Base-by-base conservation (phyloP, 495 filamentous ascomycete genomes). In the Annulohypoxylon moriforme region DNA sequence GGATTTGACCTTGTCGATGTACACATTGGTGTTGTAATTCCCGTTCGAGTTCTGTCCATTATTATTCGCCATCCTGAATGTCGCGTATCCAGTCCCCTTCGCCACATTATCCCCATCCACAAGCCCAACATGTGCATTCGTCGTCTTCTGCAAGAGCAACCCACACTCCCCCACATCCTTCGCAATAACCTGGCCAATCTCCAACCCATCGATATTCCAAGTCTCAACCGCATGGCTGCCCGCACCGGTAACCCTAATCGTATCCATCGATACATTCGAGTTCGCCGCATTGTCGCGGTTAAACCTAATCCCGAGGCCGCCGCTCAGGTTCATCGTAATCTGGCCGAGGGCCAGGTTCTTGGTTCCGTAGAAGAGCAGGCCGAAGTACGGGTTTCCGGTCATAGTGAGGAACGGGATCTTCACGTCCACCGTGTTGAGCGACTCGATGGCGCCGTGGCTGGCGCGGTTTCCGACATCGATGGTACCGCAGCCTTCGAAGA, bases 401-500 rank as follows among this genome's bases (percentile, higher is more conserved):
- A 84, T 80, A 46, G 49, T 79, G 13, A 85, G 77, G 73, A 80
- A 83, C 10, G 82, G 82, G 49, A 85, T 84, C 53, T 79, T 55
- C 31, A 81, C 81, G 60, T 75, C 78, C 18, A 34, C 46, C 13
- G 81, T 78, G 57, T 72, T 66, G 14, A 80, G 67, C 0, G 75
- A 76, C 74, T 84, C 81, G 74, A 85, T 83, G 52, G 82, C 80
- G 47, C 82, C 83, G 29, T 77, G 77, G 0, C 81, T 81, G 38
- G 77, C 59, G 16, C 74, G 76, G 60, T 79, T 79, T 33, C 75
- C 81, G 7, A 79, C 78, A 52, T 85, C 68, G 70, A 85, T 82
- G n/a, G 82, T 82, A n/a, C 83, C 83, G 63, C 83, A 85, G 2
- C 78, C 83, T 46, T 85, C 83, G 58, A 85, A 82, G 58, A 67